These are phyloP conservation scores for Pleurotus giganteus DNA, from an alignment of 768 basidiomycete genomes.

Conservation along the genomic window DNA sequence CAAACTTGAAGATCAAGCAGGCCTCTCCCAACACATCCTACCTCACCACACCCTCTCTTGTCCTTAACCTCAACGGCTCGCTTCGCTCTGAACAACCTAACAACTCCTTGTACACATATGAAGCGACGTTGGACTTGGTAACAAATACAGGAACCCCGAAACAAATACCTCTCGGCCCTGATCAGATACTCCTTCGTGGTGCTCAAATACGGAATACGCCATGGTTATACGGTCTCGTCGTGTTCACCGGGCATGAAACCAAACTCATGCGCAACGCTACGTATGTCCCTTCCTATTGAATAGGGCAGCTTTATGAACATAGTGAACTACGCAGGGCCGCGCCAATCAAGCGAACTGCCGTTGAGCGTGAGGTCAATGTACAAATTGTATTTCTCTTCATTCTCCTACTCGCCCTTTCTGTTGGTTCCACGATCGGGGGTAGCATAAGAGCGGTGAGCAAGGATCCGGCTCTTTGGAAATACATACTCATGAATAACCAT, in stretches of 20 bases:
- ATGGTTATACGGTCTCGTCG: slow-evolving; percentile 92
- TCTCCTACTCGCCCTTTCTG: slow-evolving; percentile 79
- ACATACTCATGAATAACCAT: neutral
- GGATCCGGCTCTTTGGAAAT: neutral
- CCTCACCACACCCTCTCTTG: slow-evolving; percentile 75
- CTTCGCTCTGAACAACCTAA: slow-evolving; percentile 96
- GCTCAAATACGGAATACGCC: slow-evolving; percentile 95
- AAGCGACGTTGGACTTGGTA: slow-evolving; percentile 72
- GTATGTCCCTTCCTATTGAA: slow-evolving; percentile 43
- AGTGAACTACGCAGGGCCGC: slow-evolving; percentile 59
- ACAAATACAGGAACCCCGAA: slow-evolving; percentile 58
- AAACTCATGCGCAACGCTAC: slow-evolving; percentile 98
- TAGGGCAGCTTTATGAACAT: neutral
- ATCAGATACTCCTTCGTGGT: slow-evolving; percentile 90
- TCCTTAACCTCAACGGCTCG: slow-evolving; percentile 72
- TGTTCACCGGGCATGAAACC: slow-evolving; percentile 97
- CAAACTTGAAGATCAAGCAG: slow-evolving; percentile 99
- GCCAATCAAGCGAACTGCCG: slow-evolving; percentile 94
- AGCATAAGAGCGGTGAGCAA: slow-evolving; percentile 63
- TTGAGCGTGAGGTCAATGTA: slow-evolving; percentile 92
- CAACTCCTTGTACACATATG: slow-evolving; percentile 95
- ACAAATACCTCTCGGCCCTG: slow-evolving; percentile 90
- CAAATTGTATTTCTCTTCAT: slow-evolving; percentile 96
- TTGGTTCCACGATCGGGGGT: slow-evolving; percentile 90
- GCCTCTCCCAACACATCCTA: slow-evolving; percentile 77